Evolutionary conservation across 1,284 basidiomycete genomes (phyloP).

Genomic region (Cutaneotrichosporon mucoides): DNA sequence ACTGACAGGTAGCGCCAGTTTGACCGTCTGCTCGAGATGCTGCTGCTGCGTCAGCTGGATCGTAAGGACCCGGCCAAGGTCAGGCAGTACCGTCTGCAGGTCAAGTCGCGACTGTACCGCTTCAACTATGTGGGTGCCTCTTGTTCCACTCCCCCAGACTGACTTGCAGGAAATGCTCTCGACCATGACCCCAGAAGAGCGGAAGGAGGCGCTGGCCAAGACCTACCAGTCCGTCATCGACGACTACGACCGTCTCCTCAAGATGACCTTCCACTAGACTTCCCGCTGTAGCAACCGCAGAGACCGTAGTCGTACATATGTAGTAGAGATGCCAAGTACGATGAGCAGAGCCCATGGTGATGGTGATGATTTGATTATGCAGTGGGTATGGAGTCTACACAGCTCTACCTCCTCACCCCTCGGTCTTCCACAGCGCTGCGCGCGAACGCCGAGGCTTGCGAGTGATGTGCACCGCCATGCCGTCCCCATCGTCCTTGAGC

Average conservation of each 20-base stretch:
- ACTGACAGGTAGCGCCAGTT: constrained; percentile 71
- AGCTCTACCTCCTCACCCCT: constrained; percentile 48
- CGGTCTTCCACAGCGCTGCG: constrained; percentile 74
- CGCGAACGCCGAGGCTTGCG: constrained; percentile 66
- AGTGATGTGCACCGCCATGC: constrained; percentile 75
- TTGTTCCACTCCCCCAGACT: neutral
- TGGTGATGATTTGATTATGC: constrained; percentile 2
- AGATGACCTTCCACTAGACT: constrained; percentile 46
- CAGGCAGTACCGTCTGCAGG: constrained; percentile 69
- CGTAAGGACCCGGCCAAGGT: constrained; percentile 57
- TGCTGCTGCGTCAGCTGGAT: constrained; percentile 70
- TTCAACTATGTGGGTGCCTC: constrained; percentile 77
- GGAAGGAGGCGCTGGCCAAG: constrained; percentile 83
- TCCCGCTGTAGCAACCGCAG: no score
- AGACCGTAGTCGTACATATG: no score
- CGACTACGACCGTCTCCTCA: constrained; percentile 79
- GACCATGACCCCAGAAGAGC: constrained; percentile 78
- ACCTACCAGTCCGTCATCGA: constrained; percentile 84
- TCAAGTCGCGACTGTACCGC: constrained; percentile 87
- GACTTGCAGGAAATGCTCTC: constrained; percentile 69
- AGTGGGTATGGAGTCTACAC: neutral
- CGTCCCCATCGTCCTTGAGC: constrained; percentile 64
- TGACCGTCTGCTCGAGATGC: constrained; percentile 85
- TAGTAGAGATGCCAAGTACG: no score
- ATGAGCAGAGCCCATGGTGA: no score